Percentiles rank a stretch among this genome's conserved stretches.
Evolutionary conservation across 1,284 basidiomycete species (phyloP).

Genomic region (Pterula multifida): DNA sequence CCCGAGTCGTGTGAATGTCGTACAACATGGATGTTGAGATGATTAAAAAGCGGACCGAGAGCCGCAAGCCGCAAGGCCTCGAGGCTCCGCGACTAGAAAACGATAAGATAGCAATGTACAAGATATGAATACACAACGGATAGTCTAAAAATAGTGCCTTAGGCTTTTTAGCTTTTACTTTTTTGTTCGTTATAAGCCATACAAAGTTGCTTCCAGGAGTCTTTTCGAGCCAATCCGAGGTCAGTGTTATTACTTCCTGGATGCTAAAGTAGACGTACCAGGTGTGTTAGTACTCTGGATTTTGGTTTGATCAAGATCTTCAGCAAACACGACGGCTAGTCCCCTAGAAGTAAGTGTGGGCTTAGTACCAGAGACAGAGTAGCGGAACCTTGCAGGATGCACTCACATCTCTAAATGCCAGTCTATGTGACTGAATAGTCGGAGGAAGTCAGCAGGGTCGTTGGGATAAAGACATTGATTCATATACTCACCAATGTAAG

Average conservation of each 20-base stretch:
- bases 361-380: background rate
- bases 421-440: constrained; percentile 20
- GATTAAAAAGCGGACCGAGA: too few relatives aligned
- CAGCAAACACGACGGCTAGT: constrained; percentile 29
- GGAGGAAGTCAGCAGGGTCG: too few relatives aligned
- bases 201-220: background rate
- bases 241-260: background rate
- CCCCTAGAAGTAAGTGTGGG: constrained; percentile 15
- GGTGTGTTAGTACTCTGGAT: background rate
- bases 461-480: constrained; percentile 2
- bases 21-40: background rate
- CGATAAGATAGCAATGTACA: too few relatives aligned
- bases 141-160: background rate
- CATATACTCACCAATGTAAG: constrained; percentile 25
- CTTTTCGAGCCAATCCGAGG: background rate
- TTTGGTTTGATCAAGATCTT: constrained; percentile 14
- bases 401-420: constrained; percentile 19
- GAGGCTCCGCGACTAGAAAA: too few relatives aligned
- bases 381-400: background rate
- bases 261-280: background rate
- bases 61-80: too few relatives aligned
- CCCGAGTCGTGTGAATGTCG: too few relatives aligned
- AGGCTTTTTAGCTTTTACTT: too few relatives aligned
- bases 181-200: background rate
- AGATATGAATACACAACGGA: background rate